phyloP scores from a whole-genome alignment of 1,284 basidiomycete species.

The Laetiporus sulphureus region DNA sequence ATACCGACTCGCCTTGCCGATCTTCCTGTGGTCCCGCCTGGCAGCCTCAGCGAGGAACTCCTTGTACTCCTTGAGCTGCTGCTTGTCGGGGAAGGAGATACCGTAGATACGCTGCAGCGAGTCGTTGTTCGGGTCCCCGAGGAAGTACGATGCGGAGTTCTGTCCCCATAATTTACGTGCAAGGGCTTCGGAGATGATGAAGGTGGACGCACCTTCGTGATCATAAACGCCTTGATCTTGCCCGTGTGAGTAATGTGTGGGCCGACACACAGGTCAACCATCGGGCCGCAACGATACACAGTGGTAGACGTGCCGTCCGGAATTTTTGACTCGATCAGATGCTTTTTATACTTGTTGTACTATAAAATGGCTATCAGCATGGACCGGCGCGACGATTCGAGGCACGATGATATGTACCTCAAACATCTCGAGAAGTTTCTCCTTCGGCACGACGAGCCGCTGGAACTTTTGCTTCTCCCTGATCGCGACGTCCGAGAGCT shows the following conservation, averaged over 20 bases:
- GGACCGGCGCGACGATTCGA: no score
- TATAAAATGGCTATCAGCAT: no score
- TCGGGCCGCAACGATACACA: constrained; percentile 97
- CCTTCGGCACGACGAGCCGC: constrained; percentile 89
- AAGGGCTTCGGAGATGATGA: not conserved
- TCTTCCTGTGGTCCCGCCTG: constrained; percentile 95
- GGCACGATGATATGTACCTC: constrained; percentile 65
- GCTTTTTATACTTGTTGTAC: constrained; percentile 99
- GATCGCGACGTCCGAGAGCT: constrained; percentile 80
- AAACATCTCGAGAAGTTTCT: constrained; percentile 96
- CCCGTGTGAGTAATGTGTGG: constrained; percentile 98
- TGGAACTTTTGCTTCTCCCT: constrained; percentile 99
- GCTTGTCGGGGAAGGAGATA: constrained; percentile 98
- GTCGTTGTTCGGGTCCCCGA: constrained; percentile 92
- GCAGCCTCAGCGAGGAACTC: constrained; percentile 94
- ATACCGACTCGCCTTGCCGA: constrained; percentile 72
- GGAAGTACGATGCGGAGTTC: constrained; percentile 98
- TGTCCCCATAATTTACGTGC: constrained; percentile 23
- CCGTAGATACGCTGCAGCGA: constrained; percentile 97
- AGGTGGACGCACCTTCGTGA: constrained; percentile 70
- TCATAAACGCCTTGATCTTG: constrained; percentile 93
- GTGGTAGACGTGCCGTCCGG: constrained; percentile 96
- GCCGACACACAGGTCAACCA: constrained; percentile 96
- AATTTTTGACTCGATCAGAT: constrained; percentile 94
- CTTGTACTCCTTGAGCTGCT: constrained; percentile 95